Conservation (phyloP, 1,284 basidiomycete genomes). For the Entoloma clypeatum region DNA sequence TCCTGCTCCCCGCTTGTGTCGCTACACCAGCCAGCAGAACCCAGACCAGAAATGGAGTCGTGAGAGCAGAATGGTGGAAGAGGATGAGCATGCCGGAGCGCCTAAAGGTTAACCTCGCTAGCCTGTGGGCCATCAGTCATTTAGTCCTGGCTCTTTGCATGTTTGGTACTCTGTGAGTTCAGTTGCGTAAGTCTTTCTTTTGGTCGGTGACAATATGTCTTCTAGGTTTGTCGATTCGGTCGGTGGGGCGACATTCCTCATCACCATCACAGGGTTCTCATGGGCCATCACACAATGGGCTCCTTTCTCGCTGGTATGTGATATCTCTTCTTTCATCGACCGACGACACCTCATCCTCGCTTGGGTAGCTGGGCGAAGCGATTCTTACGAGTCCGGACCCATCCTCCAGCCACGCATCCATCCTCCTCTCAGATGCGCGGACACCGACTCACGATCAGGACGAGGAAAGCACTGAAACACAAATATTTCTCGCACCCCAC, state of each 20-base stretch:
- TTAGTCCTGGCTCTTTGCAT: conserved; percentile 67
- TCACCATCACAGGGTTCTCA: conserved; percentile 68
- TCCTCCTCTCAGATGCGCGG: conserved; percentile 50
- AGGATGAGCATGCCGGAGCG: conserved; percentile 30
- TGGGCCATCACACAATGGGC: conserved; percentile 83
- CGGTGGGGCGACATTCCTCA: conserved; percentile 57
- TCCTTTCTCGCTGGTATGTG: conserved; percentile 68
- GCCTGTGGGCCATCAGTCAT: conserved; percentile 75
- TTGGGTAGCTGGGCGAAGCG: conserved; percentile 61
- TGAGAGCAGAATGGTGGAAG: conserved; percentile 17
- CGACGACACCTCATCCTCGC: not conserved
- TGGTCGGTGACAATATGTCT: not conserved
- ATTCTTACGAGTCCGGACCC: conserved; percentile 54
- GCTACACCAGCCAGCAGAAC: conserved; percentile 18
- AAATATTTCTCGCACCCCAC: conserved; percentile 34
- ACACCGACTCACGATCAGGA: conserved; percentile 20
- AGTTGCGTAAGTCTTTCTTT: conserved; percentile 2
- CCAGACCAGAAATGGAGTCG: conserved; percentile 4
- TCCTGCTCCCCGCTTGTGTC: conserved; percentile 74
- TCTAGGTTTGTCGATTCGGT: conserved; percentile 63
- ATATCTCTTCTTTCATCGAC: conserved; percentile 2
- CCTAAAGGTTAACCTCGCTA: conserved; percentile 56
- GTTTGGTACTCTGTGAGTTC: conserved; percentile 69
- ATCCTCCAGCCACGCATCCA: conserved; percentile 38
- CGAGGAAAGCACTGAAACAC: conserved; percentile 28